A percentile compares a stretch with the other conserved stretches of the same genome.
Evolutionary conservation across 2,329 filamentous ascomycete genomes (phyloP).

Genomic region (Ascochyta rabiei): DNA sequence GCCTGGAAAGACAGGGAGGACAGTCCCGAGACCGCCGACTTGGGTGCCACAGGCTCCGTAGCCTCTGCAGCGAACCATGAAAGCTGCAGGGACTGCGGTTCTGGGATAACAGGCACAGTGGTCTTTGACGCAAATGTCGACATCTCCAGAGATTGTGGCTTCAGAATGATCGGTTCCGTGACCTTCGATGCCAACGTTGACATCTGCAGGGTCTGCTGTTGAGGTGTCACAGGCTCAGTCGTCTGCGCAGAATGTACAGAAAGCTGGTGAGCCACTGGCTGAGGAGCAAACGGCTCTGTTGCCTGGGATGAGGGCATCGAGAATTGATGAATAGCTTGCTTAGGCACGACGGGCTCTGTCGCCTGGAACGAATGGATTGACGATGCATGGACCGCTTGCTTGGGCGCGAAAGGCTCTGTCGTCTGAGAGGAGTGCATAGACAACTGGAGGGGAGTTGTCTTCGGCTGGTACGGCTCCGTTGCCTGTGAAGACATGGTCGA

Average conservation of each 20-base stretch:
- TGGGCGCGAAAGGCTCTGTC: constrained; percentile 28
- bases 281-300: constrained; percentile 11
- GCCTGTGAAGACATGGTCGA: constrained; percentile 32
- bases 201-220: constrained; percentile 23
- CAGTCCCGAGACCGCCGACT: constrained; percentile 5
- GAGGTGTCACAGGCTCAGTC: constrained; percentile 27
- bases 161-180: constrained; percentile 25
- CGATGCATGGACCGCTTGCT: constrained; percentile 1
- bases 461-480: constrained; percentile 32
- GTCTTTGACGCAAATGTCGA: constrained; percentile 28
- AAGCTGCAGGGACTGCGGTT: constrained; percentile 16
- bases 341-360: constrained; percentile 23
- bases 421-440: constrained; percentile 20
- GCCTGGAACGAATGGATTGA: constrained; percentile 24
- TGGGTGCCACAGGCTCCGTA: constrained; percentile 31
- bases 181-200: constrained; percentile 25
- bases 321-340: constrained; percentile 11
- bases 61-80: constrained; percentile 28
- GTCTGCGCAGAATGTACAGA: constrained; percentile 24
- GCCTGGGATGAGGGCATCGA: constrained; percentile 21
- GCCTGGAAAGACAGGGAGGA: constrained; percentile 26
- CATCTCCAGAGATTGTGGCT: constrained; percentile 24
- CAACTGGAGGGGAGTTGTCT: constrained; percentile 4
- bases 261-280: constrained; percentile 8
- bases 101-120: constrained; percentile 32